phyloP scores from a whole-genome alignment of 352 stramenopile genomes.

The Phytopythium ostracodes region DNA sequence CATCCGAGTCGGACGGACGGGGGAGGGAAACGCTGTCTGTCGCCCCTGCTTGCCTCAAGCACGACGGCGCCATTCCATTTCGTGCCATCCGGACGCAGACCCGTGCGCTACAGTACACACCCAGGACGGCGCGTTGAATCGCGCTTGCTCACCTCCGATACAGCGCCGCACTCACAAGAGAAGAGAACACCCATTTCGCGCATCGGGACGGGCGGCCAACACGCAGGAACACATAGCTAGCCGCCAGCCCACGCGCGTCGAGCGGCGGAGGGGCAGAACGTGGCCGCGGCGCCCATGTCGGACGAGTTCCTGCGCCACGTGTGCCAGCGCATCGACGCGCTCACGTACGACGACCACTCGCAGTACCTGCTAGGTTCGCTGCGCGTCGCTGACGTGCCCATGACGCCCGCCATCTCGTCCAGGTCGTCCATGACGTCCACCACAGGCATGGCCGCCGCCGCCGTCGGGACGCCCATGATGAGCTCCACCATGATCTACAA shows the following conservation, averaged over 20 bases:
- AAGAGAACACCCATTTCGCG: too few relatives aligned
- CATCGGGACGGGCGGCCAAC: too few relatives aligned
- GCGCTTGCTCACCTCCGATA: too few relatives aligned
- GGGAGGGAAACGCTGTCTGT: too few relatives aligned
- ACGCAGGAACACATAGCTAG: too few relatives aligned
- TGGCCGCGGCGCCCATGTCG: constrained; percentile 8
- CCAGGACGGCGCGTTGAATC: too few relatives aligned
- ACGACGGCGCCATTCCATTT: neutral
- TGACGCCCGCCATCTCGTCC: constrained; percentile 15
- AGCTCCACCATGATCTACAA: neutral
- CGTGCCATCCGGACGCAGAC: too few relatives aligned
- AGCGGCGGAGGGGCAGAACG: too few relatives aligned
- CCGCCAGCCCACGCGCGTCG: too few relatives aligned
- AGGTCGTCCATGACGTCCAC: neutral
- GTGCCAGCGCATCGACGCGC: constrained; percentile 45
- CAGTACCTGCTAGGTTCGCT: constrained; percentile 37
- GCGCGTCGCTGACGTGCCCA: constrained; percentile 12
- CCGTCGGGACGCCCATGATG: neutral
- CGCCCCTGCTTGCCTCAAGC: neutral
- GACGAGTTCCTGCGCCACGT: constrained; percentile 39
- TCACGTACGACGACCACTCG: constrained; percentile 44
- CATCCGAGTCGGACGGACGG: neutral
- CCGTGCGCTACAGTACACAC: too few relatives aligned
- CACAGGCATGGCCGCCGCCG: neutral
- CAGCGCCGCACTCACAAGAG: too few relatives aligned